Evolutionary conservation across 2,329 filamentous ascomycete genomes (phyloP).

Genomic region (Fusarium nanum): DNA sequence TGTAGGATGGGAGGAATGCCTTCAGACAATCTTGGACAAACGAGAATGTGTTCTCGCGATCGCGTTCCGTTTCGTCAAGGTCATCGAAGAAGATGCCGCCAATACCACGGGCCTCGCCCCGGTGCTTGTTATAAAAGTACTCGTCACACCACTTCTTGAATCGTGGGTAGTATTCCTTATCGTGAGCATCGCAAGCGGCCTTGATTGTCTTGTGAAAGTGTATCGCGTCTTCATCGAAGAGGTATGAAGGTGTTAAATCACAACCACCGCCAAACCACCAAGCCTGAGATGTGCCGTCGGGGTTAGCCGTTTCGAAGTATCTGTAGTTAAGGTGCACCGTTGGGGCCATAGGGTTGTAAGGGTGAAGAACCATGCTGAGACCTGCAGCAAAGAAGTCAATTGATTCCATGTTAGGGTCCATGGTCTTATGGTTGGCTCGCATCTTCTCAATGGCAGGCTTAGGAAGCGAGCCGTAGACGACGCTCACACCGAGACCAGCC

Average conservation of each 20-base stretch:
- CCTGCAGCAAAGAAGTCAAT: conserved; percentile 96
- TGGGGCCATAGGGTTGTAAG: conserved; percentile 94
- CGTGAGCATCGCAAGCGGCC: conserved; percentile 91
- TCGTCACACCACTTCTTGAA: conserved; percentile 99
- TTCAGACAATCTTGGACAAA: conserved; percentile 88
- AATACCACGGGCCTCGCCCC: conserved; percentile 85
- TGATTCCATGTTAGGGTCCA: conserved; percentile 80
- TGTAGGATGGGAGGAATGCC: conserved; percentile 89
- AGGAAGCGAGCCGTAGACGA: conserved; percentile 92
- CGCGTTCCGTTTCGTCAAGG: conserved; percentile 85
- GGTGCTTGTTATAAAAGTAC: conserved; percentile 95
- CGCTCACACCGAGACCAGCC: conserved; percentile 92
- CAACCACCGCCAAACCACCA: conserved; percentile 99
- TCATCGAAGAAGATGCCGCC: conserved; percentile 99
- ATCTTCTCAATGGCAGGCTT: conserved; percentile 91
- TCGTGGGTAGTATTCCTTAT: conserved; percentile 88
- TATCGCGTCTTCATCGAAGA: conserved; percentile 96
- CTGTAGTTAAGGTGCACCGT: conserved; percentile 98
- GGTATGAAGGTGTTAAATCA: conserved; percentile 90
- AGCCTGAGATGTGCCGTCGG: conserved; percentile 81
- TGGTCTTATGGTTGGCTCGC: conserved; percentile 92
- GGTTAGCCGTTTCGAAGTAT: conserved; percentile 95
- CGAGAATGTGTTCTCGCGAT: conserved; percentile 88
- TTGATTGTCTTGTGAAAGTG: conserved; percentile 97
- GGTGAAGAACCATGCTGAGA: conserved; percentile 92